Percentiles rank a stretch among this genome's conserved stretches.
phyloP scores from a whole-genome alignment of 495 filamentous ascomycete genomes.

The Opeltia flavorubescens region DNA sequence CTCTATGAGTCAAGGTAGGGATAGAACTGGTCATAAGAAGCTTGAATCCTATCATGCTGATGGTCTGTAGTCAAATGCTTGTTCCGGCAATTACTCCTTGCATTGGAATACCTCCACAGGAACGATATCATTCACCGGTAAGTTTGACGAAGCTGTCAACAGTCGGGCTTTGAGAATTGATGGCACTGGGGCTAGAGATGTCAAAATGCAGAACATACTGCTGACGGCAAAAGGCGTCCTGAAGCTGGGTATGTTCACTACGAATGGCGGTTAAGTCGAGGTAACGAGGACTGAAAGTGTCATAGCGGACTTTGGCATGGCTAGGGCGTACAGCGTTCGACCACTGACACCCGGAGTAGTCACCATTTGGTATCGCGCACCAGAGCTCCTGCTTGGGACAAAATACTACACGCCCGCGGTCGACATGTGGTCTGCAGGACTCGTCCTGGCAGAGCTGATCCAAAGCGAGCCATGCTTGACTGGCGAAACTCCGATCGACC shows the following conservation, averaged over 20 bases:
- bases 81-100: conserved; percentile 29
- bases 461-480: conserved; percentile 26
- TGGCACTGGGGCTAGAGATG: conserved; percentile 19
- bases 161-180: neutral
- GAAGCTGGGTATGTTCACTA: conserved; percentile 24
- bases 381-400: conserved; percentile 40
- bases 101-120: conserved; percentile 30
- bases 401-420: conserved; percentile 26
- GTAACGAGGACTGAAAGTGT: neutral
- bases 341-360: conserved; percentile 32
- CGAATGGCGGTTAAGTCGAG: neutral
- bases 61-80: conserved; percentile 28
- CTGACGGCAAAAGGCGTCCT: conserved; percentile 28
- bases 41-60: neutral
- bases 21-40: neutral
- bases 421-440: conserved; percentile 32
- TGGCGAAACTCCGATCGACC: conserved; percentile 27
- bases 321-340: conserved; percentile 25
- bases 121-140: conserved; percentile 34
- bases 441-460: conserved; percentile 31
- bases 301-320: conserved; percentile 34
- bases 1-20: conserved; percentile 30
- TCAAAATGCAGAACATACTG: conserved; percentile 34
- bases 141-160: neutral
- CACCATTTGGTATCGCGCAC: conserved; percentile 82